These are phyloP conservation scores for Chaetomidium leptoderma DNA, from an alignment of 495 filamentous ascomycete genomes.

Conservation along the genomic window DNA sequence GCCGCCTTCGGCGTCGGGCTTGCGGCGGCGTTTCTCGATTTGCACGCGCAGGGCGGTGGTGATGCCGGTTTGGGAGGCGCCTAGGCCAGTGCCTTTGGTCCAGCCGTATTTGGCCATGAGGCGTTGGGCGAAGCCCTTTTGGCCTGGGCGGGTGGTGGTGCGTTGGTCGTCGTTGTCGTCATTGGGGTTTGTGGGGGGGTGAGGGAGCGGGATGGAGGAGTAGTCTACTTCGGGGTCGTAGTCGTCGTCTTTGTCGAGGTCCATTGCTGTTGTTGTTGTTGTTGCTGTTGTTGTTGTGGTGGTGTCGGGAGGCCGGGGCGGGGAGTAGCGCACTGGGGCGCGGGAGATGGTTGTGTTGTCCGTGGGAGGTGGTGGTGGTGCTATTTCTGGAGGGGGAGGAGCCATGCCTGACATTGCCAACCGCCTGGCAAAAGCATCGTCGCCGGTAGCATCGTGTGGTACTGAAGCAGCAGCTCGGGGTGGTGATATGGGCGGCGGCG, in stretches of 20 bases:
- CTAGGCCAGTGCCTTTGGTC: slow-evolving; percentile 81
- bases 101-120: slow-evolving; percentile 91
- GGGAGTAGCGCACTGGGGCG: slow-evolving; percentile 78
- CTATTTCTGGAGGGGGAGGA: slow-evolving; percentile 32
- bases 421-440: slow-evolving; percentile 67
- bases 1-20: slow-evolving; percentile 72
- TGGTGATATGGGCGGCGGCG: slow-evolving; percentile 60
- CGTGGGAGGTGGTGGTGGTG: slow-evolving; percentile 44
- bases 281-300: too few species aligned
- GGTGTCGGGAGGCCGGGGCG: slow-evolving; percentile 52
- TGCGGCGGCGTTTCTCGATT: slow-evolving; percentile 75
- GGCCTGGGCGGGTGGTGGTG: slow-evolving; percentile 65
- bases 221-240: slow-evolving; percentile 39
- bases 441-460: slow-evolving; percentile 58
- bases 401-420: slow-evolving; percentile 49
- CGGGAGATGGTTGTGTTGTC: slow-evolving; percentile 62
- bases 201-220: slow-evolving; percentile 27
- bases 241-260: slow-evolving; percentile 45
- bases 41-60: slow-evolving; percentile 75
- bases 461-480: slow-evolving; percentile 36
- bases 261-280: too few species aligned
- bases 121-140: slow-evolving; percentile 71
- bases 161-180: slow-evolving; percentile 26
- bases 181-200: not conserved
- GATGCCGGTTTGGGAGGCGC: slow-evolving; percentile 75